Conservation (phyloP, 179 eudicot species). For the Gypsophila paniculata region DNA sequence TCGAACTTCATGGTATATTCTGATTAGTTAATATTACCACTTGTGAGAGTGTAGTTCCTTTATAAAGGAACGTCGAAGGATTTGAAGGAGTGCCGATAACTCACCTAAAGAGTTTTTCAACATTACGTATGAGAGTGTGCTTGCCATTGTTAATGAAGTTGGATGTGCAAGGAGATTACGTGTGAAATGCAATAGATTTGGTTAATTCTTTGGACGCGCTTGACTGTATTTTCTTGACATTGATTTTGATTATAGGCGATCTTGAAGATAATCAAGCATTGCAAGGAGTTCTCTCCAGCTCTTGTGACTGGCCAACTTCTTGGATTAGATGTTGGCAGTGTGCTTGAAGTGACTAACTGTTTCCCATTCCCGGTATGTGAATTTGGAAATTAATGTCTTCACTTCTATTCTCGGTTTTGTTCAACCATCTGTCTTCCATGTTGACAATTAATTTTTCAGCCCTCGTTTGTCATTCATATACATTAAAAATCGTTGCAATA, state of each 20-base stretch:
- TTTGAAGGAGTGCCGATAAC: not conserved
- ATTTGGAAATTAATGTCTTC: not conserved
- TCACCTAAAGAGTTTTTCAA: not conserved
- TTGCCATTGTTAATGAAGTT: not conserved
- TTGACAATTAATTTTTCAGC: not conserved
- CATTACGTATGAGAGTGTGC: no score
- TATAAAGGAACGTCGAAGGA: not conserved
- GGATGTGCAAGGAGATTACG: not conserved
- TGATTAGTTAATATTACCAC: not conserved
- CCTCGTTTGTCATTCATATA: not conserved
- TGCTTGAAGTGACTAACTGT: conserved; percentile 94
- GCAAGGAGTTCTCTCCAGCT: conserved; percentile 92
- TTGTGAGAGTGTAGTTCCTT: not conserved
- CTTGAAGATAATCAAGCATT: conserved; percentile 87
- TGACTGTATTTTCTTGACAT: not conserved
- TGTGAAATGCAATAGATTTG: not conserved
- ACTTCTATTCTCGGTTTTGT: not conserved
- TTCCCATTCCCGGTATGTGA: conserved; percentile 88
- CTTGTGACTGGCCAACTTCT: conserved; percentile 95
- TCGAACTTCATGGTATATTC: not conserved
- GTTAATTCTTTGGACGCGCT: not conserved
- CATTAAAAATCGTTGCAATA: not conserved
- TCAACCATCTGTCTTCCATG: not conserved
- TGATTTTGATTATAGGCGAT: conserved; percentile 59
- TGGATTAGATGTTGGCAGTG: conserved; percentile 97